Evolutionary conservation across 2,329 filamentous ascomycete genomes (phyloP), one percentile per base, ranked within the genome.

Genomic region (Verticillium longisporum): DNA sequence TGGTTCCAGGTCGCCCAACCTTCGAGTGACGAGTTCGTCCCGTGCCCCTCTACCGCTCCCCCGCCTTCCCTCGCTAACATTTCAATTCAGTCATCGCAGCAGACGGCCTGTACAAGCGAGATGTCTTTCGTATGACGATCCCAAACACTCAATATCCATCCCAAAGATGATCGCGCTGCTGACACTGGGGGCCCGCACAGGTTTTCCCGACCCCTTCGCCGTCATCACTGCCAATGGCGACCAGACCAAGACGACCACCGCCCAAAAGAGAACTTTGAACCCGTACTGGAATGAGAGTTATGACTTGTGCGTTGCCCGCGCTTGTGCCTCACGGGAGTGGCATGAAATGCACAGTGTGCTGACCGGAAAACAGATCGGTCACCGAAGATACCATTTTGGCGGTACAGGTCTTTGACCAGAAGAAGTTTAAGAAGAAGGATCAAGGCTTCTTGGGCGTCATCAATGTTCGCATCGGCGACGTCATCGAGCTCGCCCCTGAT

Each of bases 401-500:
- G 7, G 93, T 99, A 56, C 95, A 99, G 74, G 97, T 99, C 60
- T 99, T 99, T 73, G 95, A 99, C 77, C 95, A 99, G 78, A 97
- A 97, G 82, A 99, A 99, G 80, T 99, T 99, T 80, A 99, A 99
- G 83, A 99, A 99, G 86, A 99, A 98, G 92, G 95, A 99, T 69
- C 95, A 99, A 75, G 95, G 95, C 9, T 99, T 99, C 73, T 83
- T 99, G 6, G 95, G 95, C 61, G 95, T 99, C 60, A 97, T 99
- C 72, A 99, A 99, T 74, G 90, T 99, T 69, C 89, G 93, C 62
- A 89, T 99, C 67, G 95, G 95, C 69, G 93, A 96, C 81, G 90
- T 95, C 45, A 92, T 99, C 68, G 94, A 97, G 73, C 80, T 99
- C 66, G 88, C 91, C 65, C 86, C 91, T 62, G 92, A 93, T 61